phyloP scores from a whole-genome alignment of 1,139 yeast species.

The Geotrichum australiense region DNA sequence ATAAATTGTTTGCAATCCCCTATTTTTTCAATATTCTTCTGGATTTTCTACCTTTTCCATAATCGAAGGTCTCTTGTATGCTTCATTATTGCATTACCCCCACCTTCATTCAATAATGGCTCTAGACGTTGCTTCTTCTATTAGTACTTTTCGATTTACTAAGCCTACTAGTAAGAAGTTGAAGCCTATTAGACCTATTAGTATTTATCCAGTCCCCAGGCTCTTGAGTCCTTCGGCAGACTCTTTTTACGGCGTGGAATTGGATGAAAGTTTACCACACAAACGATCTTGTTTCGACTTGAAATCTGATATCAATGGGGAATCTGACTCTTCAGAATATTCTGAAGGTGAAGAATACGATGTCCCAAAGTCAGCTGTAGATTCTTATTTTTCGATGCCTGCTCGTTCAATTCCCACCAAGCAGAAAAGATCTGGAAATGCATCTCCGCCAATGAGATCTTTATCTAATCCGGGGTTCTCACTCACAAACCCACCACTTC shows the following conservation, averaged over 20 bases:
- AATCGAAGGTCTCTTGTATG: neutral
- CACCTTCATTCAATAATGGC: conserved; percentile 3
- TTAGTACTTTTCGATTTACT: neutral
- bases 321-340: conserved; percentile 6
- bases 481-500: conserved; percentile 8
- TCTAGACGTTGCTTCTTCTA: conserved; percentile 1
- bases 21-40: neutral
- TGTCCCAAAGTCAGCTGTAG: conserved; percentile 8
- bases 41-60: neutral
- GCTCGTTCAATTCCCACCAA: conserved; percentile 13
- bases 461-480: conserved; percentile 19
- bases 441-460: conserved; percentile 19
- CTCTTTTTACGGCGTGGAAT: neutral
- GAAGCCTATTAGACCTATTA: neutral
- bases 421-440: conserved; percentile 6
- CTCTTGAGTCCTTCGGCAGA: neutral
- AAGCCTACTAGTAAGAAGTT: conserved; percentile 1
- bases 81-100: neutral
- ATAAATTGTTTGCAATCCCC: conserved; percentile 1
- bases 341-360: conserved; percentile 11
- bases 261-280: conserved; percentile 18
- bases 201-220: conserved; percentile 1
- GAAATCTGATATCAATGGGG: conserved; percentile 2
- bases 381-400: conserved; percentile 16
- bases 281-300: conserved; percentile 16